Base-by-base conservation (phyloP, 139 green algal species). In the Bryopsis sp. region DNA sequence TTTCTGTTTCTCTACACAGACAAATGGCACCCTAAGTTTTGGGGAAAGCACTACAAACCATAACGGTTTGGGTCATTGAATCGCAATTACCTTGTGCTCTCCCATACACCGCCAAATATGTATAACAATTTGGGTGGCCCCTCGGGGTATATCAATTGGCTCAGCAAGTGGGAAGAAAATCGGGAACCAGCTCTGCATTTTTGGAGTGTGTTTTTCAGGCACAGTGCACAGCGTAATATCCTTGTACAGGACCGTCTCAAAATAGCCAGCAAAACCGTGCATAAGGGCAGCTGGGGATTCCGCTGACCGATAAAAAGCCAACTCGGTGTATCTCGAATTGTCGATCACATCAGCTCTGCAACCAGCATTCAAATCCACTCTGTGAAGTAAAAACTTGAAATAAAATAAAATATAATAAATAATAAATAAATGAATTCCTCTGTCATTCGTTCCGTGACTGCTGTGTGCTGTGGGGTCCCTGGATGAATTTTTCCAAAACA, bases 251-350 rank as follows among this genome's bases (percentile, higher is more conserved):
- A 83, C 62, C 3, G 85, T 79, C 32, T 97, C 88, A 77, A 99
- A 99, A 86, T 99, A 99, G 35, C 93, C 94, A 0, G 83, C 90
- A 68, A 99, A 90, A 48, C 94, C 92, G 65, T 97, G 92, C 58
- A 92, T 80, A 34, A 89, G 61, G 37, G 70, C 76, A 1, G 66
- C 60, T 6, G 71, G 82, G 4, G 65, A 68, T 26, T 79, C 72
- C 1, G 47, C n/a, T 22, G 70, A 33, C 1, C 84, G 72, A 15
- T 82, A 39, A 72, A 90, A 95, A 1, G n/a, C 19, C 11, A 96
- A 39, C 1, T 65, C 76, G 24, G 46, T 64, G 81, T 86, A 84
- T 29, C 77, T 75, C 34, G 29, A 72, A 68, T 73, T 70, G 72
- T 74, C 72, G n/a, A 48, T 64, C 0, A 22, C 19, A 59, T 28